Evolutionary conservation across 768 basidiomycete species (phyloP).

Genomic region (Rhodotorula toruloides): DNA sequence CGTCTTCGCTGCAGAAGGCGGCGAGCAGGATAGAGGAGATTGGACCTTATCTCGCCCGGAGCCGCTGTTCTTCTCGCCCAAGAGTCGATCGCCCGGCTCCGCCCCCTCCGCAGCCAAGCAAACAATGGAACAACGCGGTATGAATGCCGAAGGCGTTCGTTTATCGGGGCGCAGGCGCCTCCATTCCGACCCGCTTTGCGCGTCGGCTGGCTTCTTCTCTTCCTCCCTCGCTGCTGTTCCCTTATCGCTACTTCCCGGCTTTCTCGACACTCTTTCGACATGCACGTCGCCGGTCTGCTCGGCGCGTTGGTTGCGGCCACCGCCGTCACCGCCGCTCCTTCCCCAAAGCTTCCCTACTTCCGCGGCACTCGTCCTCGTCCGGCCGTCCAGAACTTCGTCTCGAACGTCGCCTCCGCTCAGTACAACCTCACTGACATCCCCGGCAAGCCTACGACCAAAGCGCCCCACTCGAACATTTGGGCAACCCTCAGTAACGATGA

Average conservation of each 20-base stretch:
- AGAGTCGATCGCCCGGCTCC: too few relatives aligned
- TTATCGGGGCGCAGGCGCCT: too few relatives aligned
- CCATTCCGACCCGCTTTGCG: too few relatives aligned
- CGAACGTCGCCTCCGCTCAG: background rate
- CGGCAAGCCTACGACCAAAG: conserved; percentile 9
- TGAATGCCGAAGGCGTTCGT: too few relatives aligned
- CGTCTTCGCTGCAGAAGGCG: too few relatives aligned
- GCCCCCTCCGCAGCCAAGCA: too few relatives aligned
- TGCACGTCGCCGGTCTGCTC: too few relatives aligned
- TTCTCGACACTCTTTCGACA: background rate
- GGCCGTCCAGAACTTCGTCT: background rate
- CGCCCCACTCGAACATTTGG: conserved; percentile 36
- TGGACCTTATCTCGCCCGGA: too few relatives aligned
- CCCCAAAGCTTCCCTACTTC: conserved; percentile 8
- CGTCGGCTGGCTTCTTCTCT: background rate
- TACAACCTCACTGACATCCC: background rate
- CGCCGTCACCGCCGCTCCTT: background rate
- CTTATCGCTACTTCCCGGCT: background rate
- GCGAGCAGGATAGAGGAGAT: too few relatives aligned
- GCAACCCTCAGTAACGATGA: conserved; percentile 10
- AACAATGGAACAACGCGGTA: too few relatives aligned
- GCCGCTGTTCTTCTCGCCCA: too few relatives aligned
- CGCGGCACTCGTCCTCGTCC: background rate
- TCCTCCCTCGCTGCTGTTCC: too few relatives aligned
- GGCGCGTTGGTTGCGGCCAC: background rate